These are phyloP conservation scores for Mucor circinelloides DNA, from an alignment of 371 early-diverging fungal species.

Conservation along the genomic window DNA sequence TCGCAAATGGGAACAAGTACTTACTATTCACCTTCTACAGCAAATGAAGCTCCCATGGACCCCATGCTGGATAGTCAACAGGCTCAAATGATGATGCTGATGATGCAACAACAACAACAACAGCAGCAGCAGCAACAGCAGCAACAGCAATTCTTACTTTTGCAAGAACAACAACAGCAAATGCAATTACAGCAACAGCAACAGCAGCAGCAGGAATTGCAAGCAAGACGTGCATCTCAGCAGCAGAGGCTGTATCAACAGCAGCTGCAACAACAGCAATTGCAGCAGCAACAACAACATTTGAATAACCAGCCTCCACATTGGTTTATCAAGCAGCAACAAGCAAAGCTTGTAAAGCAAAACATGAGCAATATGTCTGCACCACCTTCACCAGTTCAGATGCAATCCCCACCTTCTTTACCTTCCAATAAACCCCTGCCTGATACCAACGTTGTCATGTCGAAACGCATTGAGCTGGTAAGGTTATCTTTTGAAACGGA, in stretches of 20 bases:
- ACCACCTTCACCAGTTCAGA: not conserved
- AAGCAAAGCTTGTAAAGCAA: slow-evolving; percentile 2
- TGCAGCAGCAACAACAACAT: not conserved
- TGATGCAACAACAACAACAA: slow-evolving; percentile 9
- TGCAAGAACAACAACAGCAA: not conserved
- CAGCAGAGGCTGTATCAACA: not conserved
- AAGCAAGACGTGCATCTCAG: not conserved
- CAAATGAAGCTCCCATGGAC: not conserved
- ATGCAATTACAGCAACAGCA: not conserved
- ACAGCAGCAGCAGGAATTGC: not conserved
- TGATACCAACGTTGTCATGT: not conserved
- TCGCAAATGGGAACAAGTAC: not conserved
- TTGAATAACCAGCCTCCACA: not conserved
- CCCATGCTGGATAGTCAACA: slow-evolving; percentile 12
- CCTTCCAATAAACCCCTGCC: not conserved
- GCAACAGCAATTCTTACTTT: not conserved
- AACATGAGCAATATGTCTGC: not conserved
- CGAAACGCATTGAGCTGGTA: slow-evolving; percentile 14
- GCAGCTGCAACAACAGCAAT: not conserved
- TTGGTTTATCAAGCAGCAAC: slow-evolving; percentile 15
- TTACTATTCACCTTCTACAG: not conserved
- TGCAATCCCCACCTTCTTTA: not conserved
- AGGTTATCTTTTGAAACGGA: not conserved
- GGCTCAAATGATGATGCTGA: slow-evolving; percentile 4
- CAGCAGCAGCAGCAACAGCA: slow-evolving; percentile 3